Evolutionary conservation across 2,329 filamentous ascomycete species (phyloP).

Genomic region (Paracoccidioides lutzii): DNA sequence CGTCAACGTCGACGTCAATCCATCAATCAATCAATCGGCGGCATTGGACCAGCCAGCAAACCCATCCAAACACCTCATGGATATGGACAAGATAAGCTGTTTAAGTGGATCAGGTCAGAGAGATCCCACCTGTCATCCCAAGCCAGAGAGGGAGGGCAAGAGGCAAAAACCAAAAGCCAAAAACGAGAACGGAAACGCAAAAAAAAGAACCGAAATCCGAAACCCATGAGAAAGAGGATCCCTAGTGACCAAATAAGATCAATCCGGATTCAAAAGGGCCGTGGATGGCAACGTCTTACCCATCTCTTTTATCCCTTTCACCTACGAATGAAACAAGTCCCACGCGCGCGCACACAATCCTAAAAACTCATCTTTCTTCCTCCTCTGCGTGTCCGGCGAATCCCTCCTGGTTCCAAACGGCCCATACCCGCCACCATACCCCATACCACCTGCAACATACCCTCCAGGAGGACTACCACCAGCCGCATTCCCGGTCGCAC

Average conservation of each 20-base stretch:
- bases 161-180: too few species aligned
- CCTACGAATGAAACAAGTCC: conserved; percentile 88
- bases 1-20: neutral
- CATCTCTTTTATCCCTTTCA: neutral
- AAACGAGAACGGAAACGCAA: neutral
- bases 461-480: neutral
- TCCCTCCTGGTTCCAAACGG: conserved; percentile 52
- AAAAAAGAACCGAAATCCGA: neutral
- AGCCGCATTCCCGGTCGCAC: neutral
- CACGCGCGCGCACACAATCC: conserved; percentile 76
- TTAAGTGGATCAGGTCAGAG: too few species aligned
- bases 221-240: neutral
- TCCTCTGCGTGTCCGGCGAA: conserved; percentile 66
- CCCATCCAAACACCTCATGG: too few species aligned
- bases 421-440: neutral
- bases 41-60: too few species aligned
- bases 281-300: neutral
- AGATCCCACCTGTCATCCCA: too few species aligned
- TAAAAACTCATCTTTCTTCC: conserved; percentile 89
- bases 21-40: neutral
- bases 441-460: neutral
- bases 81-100: too few species aligned
- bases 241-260: too few species aligned
- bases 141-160: too few species aligned
- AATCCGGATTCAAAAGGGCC: too few species aligned